Evolutionary conservation across 495 filamentous ascomycete genomes (phyloP).

Genomic region (Halenospora varia): DNA sequence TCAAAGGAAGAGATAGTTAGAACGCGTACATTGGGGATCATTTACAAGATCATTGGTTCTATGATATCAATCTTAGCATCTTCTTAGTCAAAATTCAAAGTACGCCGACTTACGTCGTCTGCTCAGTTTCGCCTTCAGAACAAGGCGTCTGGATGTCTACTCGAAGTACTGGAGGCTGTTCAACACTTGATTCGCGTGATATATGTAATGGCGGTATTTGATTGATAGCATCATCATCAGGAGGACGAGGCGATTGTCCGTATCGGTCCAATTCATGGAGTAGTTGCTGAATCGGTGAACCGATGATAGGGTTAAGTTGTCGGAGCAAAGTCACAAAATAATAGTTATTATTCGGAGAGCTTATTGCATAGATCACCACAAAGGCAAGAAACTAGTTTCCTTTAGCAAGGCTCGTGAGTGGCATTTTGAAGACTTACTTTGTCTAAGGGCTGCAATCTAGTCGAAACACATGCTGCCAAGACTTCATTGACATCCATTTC

Average conservation of each 20-base stretch:
- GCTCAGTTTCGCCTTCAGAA: constrained; percentile 3
- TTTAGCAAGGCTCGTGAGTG: background rate
- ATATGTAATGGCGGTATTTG: constrained; percentile 4
- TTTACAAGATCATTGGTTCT: constrained; percentile 1
- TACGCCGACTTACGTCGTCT: background rate
- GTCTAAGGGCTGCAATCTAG: background rate
- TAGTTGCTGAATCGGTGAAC: background rate
- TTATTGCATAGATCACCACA: constrained; percentile 2
- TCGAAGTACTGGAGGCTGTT: constrained; percentile 3
- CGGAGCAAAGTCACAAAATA: background rate
- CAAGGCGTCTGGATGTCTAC: background rate
- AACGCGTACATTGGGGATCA: background rate
- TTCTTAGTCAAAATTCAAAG: constrained; percentile 3
- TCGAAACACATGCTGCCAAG: background rate
- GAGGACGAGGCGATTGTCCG: background rate
- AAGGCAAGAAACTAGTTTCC: background rate
- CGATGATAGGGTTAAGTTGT: background rate
- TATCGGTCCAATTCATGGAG: background rate
- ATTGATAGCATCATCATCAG: background rate
- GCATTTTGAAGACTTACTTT: background rate
- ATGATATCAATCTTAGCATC: background rate
- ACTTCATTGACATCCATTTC: constrained; percentile 1
- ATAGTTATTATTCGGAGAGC: background rate
- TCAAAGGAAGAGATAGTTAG: background rate
- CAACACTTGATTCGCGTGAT: constrained; percentile 3